phyloP scores from a whole-genome alignment of 2,329 filamentous ascomycete genomes.

The Fusarium sp. region DNA sequence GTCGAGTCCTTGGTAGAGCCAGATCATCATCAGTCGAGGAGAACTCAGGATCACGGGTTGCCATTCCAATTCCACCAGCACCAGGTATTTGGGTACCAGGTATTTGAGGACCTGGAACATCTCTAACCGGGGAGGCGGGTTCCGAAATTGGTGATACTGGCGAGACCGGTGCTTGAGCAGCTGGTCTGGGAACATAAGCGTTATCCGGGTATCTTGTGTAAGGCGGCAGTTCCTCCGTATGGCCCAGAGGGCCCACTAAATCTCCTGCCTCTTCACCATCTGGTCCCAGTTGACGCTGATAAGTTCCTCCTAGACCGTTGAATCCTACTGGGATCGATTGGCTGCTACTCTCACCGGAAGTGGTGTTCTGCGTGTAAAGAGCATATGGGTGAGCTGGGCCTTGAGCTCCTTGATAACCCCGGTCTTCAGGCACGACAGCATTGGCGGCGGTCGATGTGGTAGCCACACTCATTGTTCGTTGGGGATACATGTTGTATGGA shows the following conservation, averaged over 20 bases:
- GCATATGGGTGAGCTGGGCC: constrained; percentile 86
- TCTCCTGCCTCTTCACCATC: constrained; percentile 89
- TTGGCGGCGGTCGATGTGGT: constrained; percentile 76
- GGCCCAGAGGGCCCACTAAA: constrained; percentile 86
- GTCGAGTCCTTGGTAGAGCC: constrained; percentile 60
- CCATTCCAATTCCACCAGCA: constrained; percentile 70
- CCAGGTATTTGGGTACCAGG: constrained; percentile 56
- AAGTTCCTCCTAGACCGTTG: constrained; percentile 71
- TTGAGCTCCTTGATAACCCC: constrained; percentile 67
- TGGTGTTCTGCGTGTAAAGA: constrained; percentile 85
- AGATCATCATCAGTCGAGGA: constrained; percentile 66
- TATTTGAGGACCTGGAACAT: neutral
- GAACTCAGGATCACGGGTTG: constrained; percentile 71
- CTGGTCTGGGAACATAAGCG: constrained; percentile 56
- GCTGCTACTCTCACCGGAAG: constrained; percentile 58
- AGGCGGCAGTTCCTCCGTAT: constrained; percentile 90
- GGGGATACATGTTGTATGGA: constrained; percentile 86
- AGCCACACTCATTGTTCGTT: constrained; percentile 75
- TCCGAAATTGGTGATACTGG: constrained; percentile 20
- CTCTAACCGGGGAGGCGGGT: constrained; percentile 21
- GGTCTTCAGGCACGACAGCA: constrained; percentile 51
- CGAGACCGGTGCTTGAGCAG: constrained; percentile 15
- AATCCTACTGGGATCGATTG: constrained; percentile 77
- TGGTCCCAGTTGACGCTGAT: constrained; percentile 78
- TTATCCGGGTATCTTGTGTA: constrained; percentile 92